phyloP scores from a whole-genome alignment of 352 stramenopile genomes.

The Globisporangium alternatum region DNA sequence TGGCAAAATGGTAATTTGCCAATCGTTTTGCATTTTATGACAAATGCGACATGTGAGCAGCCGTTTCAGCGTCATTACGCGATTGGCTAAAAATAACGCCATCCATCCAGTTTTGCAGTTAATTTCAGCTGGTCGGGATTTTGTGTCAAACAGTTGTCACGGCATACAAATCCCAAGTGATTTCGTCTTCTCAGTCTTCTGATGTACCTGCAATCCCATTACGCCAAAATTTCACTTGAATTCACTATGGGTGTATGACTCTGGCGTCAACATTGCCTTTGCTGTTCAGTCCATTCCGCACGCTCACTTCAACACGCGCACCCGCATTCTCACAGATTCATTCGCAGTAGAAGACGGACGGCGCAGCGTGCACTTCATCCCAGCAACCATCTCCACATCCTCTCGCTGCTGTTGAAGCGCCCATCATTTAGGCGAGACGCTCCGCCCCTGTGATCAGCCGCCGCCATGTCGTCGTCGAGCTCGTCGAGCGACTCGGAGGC shows the following conservation, averaged over 20 bases:
- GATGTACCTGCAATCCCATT: neutral
- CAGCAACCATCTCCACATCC: neutral
- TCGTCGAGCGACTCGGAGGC: slow-evolving; percentile 20
- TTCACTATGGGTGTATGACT: neutral
- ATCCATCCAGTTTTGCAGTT: neutral
- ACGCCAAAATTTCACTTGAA: neutral
- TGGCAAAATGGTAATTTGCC: too few relatives aligned
- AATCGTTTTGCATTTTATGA: too few relatives aligned
- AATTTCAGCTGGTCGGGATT: neutral
- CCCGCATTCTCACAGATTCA: neutral
- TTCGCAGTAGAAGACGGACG: neutral
- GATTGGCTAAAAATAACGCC: neutral
- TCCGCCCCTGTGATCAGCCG: neutral
- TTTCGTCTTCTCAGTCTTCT: neutral
- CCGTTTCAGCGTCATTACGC: neutral
- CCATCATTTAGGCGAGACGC: neutral
- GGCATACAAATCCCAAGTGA: neutral
- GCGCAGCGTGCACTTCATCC: too few relatives aligned
- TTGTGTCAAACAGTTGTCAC: neutral
- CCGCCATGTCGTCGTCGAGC: slow-evolving; percentile 6
- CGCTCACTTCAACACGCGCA: neutral
- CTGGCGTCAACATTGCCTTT: neutral
- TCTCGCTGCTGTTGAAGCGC: neutral
- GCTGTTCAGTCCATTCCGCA: neutral
- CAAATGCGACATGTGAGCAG: neutral